These are phyloP conservation scores for Pichia manshurica DNA, from an alignment of 805 yeast species.

Conservation along the genomic window DNA sequence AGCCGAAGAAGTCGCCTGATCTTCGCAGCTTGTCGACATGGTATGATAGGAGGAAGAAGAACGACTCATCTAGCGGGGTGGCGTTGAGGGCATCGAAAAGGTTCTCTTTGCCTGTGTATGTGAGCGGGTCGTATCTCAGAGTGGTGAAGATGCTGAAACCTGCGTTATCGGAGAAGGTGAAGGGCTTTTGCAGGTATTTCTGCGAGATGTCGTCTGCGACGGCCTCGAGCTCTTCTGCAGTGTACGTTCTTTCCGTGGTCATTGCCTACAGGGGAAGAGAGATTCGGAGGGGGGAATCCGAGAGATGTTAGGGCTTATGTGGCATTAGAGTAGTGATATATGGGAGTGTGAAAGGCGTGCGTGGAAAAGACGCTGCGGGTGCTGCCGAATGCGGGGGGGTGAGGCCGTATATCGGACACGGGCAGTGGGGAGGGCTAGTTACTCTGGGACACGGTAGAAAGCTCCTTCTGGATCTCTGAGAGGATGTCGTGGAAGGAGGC, in stretches of 20 bases:
- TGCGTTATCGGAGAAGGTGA: constrained; percentile 54
- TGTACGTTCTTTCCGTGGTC: constrained; percentile 37
- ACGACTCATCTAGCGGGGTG: constrained; percentile 24
- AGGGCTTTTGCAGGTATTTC: constrained; percentile 48
- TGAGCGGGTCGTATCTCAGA: constrained; percentile 66
- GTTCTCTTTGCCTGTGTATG: constrained; percentile 28
- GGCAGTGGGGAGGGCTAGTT: too few relatives aligned
- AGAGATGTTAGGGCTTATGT: too few relatives aligned
- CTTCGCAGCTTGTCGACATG: constrained; percentile 58
- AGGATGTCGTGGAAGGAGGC: constrained; percentile 71
- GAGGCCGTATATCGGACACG: too few relatives aligned
- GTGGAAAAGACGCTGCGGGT: too few relatives aligned
- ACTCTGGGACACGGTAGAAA: too few relatives aligned
- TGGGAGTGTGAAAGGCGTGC: too few relatives aligned
- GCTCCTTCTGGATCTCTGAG: constrained; percentile 45
- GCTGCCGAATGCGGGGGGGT: too few relatives aligned
- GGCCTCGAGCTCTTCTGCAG: constrained; percentile 52
- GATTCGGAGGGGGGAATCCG: too few relatives aligned
- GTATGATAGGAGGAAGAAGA: constrained; percentile 57
- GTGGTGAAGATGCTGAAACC: constrained; percentile 48
- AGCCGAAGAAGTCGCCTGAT: constrained; percentile 49
- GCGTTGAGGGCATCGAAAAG: constrained; percentile 23
- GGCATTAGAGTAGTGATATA: too few relatives aligned
- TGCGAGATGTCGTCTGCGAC: constrained; percentile 84
- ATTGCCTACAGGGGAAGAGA: constrained; percentile 48